Base-by-base conservation (phyloP, 352 stramenopile genomes). In the Phytophthora quininea region DNA sequence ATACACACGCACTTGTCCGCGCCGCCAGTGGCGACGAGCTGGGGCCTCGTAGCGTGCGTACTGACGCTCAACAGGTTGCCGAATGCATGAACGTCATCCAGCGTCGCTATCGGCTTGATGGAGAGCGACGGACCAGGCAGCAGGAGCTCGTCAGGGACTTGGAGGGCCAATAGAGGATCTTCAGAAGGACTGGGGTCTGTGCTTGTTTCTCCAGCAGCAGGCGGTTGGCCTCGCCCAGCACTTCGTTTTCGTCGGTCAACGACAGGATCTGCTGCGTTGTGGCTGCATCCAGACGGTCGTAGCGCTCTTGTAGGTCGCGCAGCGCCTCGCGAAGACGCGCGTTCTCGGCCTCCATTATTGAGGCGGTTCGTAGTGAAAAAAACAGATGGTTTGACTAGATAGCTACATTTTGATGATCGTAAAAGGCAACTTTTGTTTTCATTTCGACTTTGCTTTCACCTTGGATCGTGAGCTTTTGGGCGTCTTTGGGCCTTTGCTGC, bases 1-100 rank as follows among this genome's bases (percentile, higher is more conserved):
- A 86, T 78, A 31, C 78, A 79, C 29, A 93, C 72, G 61, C 71
- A 70, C 65, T 93, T 94, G 76, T 96, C 88, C 19, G 87, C 88
- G 48, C 85, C 86, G 4, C 88, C 88, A 1, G 82, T 86, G 38
- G 90, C 64, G 27, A 88, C 75, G 33, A 94, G 57, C 31, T 76
- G 62, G 3, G 67, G 61, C 0, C 70, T 77, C 24, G 57, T 64
- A 8, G 67, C 57, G 24, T 89, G 82, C 12, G 58, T 59, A 58
- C 80, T 81, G 43, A 92, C 82, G 56, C 82, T 84, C 40, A 95
- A 66, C 33, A 93, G 45, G 54, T 93, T 95, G 8, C 83, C 82
- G 38, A 88, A 82, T n/a, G 75, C 51, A 56, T 92, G 84, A 29
- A 83, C 74, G 10, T 86, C 61, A 8, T 89, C 74, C 43, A 95